Evolutionary conservation across 495 filamentous ascomycete genomes (phyloP).

Genomic region (Geopyxis carbonaria): DNA sequence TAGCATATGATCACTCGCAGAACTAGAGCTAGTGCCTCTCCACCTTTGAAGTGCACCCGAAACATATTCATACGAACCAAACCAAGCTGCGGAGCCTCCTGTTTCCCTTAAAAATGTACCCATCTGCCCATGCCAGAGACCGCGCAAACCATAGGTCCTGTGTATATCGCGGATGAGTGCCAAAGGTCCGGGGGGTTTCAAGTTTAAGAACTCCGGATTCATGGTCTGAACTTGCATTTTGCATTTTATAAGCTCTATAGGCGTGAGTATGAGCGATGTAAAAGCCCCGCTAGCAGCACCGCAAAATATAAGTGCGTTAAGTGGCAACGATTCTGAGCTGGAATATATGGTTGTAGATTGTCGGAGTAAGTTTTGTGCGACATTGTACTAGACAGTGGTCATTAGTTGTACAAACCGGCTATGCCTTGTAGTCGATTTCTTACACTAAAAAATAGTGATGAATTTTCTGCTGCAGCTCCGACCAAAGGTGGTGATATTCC

Average conservation of each 20-base stretch:
- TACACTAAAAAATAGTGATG: conserved; percentile 76
- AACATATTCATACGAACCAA: conserved; percentile 76
- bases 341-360: conserved; percentile 41
- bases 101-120: conserved; percentile 90
- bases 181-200: conserved; percentile 33
- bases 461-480: conserved; percentile 87
- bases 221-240: conserved; percentile 65
- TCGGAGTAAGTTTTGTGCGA: conserved; percentile 49
- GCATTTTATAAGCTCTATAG: conserved; percentile 95
- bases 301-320: conserved; percentile 54
- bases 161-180: conserved; percentile 58
- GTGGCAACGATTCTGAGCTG: conserved; percentile 42
- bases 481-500: conserved; percentile 82
- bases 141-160: conserved; percentile 57
- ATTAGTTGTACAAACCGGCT: neutral
- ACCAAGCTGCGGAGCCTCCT: conserved; percentile 88
- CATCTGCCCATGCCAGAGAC: conserved; percentile 89
- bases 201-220: conserved; percentile 17
- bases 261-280: conserved; percentile 78
- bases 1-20: conserved; percentile 20
- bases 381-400: conserved; percentile 33
- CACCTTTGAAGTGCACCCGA: conserved; percentile 44
- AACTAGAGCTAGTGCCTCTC: conserved; percentile 10
- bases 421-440: neutral
- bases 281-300: conserved; percentile 79